These are phyloP conservation scores for Parasitella parasitica DNA, from an alignment of 371 early-diverging fungal species.

Conservation along the genomic window DNA sequence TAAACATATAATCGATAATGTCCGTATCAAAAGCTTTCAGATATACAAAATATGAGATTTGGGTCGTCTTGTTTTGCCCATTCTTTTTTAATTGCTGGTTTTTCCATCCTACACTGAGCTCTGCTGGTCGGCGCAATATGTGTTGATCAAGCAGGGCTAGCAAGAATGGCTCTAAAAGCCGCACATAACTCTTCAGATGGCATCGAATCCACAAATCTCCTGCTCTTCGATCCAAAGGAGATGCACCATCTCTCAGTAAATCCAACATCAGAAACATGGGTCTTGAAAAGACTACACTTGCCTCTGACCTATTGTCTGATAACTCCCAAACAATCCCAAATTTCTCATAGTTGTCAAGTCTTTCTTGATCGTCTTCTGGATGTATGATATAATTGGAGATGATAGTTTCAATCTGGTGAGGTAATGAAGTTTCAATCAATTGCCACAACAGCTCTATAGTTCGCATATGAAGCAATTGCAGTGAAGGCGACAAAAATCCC, in stretches of 20 bases:
- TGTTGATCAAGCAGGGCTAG: conserved; percentile 51
- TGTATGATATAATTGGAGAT: conserved; percentile 57
- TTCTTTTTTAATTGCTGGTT: conserved; percentile 27
- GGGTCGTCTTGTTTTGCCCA: conserved; percentile 9
- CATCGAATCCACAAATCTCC: conserved; percentile 76
- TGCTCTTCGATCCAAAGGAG: conserved; percentile 58
- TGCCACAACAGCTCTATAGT: conserved; percentile 68
- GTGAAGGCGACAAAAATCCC: conserved; percentile 44
- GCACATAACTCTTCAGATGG: conserved; percentile 60
- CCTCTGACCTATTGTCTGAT: conserved; percentile 48
- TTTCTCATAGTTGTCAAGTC: conserved; percentile 48
- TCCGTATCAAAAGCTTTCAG: conserved; percentile 66
- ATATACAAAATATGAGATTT: conserved; percentile 50
- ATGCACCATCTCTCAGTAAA: conserved; percentile 54
- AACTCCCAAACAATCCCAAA: conserved; percentile 78
- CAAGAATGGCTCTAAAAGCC: conserved; percentile 67
- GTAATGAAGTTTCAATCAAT: conserved; percentile 51
- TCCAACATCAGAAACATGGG: conserved; percentile 77
- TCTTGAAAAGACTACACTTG: conserved; percentile 57
- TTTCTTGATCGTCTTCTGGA: conserved; percentile 29
- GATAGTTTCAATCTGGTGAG: conserved; percentile 62
- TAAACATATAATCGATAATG: conserved; percentile 66
- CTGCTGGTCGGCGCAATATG: conserved; percentile 43
- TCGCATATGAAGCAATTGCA: conserved; percentile 57
- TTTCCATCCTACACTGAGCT: conserved; percentile 47